Evolutionary conservation across 345 rosid species (phyloP).

Genomic region (Aquilaria yunnanensis): DNA sequence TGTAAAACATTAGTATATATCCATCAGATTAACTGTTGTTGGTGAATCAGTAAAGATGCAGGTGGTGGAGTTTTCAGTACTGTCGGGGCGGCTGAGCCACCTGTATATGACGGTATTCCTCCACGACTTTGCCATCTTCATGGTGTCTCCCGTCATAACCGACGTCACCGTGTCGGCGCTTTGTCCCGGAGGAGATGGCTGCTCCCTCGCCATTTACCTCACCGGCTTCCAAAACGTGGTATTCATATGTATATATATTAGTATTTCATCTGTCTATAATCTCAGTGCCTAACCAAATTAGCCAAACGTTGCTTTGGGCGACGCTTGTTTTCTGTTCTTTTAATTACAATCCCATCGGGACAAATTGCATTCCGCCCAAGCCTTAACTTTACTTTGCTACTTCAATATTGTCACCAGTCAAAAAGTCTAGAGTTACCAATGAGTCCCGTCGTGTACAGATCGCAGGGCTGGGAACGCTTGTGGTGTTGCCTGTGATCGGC

Average conservation of each 20-base stretch:
- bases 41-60: too few relatives aligned
- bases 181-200: conserved; percentile 44
- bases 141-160: conserved; percentile 48
- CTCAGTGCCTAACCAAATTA: too few relatives aligned
- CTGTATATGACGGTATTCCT: conserved; percentile 37
- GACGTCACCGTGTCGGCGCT: conserved; percentile 46
- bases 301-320: too few relatives aligned
- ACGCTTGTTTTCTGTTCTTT: background rate
- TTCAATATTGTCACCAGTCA: too few relatives aligned
- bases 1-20: too few relatives aligned
- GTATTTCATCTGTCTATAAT: too few relatives aligned
- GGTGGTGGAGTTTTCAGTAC: conserved; percentile 16
- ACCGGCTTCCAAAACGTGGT: conserved; percentile 46
- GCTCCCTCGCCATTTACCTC: conserved; percentile 49
- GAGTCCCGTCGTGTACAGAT: conserved; percentile 31
- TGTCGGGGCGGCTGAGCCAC: conserved; percentile 29
- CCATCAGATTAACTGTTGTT: too few relatives aligned
- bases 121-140: conserved; percentile 29
- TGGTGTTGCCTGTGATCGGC: conserved; percentile 73
- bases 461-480: conserved; percentile 61
- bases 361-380: too few relatives aligned
- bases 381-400: too few relatives aligned
- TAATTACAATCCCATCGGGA: too few relatives aligned
- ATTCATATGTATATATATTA: background rate
- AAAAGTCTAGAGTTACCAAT: too few relatives aligned